Evolutionary conservation across 257 asterid genomes (phyloP).

Genomic region (Perilla frutescens): DNA sequence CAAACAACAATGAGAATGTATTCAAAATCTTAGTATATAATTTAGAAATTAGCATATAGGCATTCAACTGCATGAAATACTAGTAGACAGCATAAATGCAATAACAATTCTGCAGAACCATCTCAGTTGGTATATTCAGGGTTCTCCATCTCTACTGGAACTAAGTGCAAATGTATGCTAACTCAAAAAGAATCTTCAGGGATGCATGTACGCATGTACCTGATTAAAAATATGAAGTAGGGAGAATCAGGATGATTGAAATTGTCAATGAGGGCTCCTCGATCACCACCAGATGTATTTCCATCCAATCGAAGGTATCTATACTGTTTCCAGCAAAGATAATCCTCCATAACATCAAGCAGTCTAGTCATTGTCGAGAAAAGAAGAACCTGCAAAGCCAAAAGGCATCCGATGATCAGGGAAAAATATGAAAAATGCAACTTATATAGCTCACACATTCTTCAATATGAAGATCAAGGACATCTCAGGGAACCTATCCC

Average conservation of each 20-base stretch:
- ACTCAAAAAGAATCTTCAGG: not conserved
- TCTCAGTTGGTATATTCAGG: constrained; percentile 16
- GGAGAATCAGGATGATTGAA: constrained; percentile 93
- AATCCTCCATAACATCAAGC: constrained; percentile 99
- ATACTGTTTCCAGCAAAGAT: constrained; percentile 95
- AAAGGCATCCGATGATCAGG: not conserved
- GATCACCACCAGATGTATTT: constrained; percentile 97
- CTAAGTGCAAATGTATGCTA: constrained; percentile 29
- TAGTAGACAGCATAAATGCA: constrained; percentile 4
- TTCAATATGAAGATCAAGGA: constrained; percentile 21
- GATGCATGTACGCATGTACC: constrained; percentile 51
- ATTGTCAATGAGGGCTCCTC: constrained; percentile 87
- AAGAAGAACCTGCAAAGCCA: constrained; percentile 79
- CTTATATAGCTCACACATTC: constrained; percentile 12
- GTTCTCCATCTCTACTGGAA: constrained; percentile 23
- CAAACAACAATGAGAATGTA: not conserved
- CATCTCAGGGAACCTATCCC: constrained; percentile 1
- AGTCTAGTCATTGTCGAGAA: constrained; percentile 99
- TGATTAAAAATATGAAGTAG: constrained; percentile 89
- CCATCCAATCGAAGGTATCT: constrained; percentile 96
- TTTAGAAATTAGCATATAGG: not conserved
- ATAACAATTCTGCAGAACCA: constrained; percentile 10
- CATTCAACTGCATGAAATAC: not conserved
- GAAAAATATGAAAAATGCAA: constrained; percentile 23
- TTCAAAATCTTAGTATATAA: not conserved